A percentile compares a stretch with the other conserved stretches of the same genome.
These are phyloP conservation scores for Saccharomycopsis sp. DNA, from an alignment of 805 yeast species.

Conservation along the genomic window DNA sequence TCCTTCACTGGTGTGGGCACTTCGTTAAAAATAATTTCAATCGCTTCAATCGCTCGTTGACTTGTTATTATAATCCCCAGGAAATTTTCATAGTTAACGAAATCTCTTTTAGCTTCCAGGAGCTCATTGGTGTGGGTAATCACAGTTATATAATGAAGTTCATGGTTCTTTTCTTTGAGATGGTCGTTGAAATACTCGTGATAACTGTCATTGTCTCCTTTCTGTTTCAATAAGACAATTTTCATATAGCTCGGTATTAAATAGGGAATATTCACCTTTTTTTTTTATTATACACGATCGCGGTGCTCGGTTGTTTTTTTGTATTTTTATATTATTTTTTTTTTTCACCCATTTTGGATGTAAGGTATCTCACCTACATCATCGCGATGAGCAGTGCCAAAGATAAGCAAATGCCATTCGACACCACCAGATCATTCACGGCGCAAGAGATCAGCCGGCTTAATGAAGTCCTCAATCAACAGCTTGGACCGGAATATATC, in stretches of 20 bases:
- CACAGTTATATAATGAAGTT: conserved; percentile 62
- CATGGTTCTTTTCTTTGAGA: conserved; percentile 31
- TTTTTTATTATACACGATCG: no score
- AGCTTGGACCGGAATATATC: conserved; percentile 72
- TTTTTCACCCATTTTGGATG: no score
- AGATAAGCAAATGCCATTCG: conserved; percentile 4
- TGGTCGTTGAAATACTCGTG: conserved; percentile 53
- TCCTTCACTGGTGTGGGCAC: conserved; percentile 17
- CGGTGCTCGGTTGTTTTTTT: no score
- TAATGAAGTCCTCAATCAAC: conserved; percentile 34
- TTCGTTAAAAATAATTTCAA: conserved; percentile 40
- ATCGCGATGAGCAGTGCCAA: no score
- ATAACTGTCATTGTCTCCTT: conserved; percentile 48
- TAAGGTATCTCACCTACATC: no score
- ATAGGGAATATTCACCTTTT: no score
- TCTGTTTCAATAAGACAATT: conserved; percentile 61
- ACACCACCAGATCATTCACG: conserved; percentile 7
- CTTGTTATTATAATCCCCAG: no score
- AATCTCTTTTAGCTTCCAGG: no score
- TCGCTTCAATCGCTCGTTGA: conserved; percentile 84
- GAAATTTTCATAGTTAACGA: no score
- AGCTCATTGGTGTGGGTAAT: no score
- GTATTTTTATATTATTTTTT: no score
- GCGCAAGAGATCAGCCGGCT: conserved; percentile 10
- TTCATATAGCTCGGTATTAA: conserved; percentile 18